Conservation (phyloP, 768 basidiomycete genomes). For the Mycena amicta region DNA sequence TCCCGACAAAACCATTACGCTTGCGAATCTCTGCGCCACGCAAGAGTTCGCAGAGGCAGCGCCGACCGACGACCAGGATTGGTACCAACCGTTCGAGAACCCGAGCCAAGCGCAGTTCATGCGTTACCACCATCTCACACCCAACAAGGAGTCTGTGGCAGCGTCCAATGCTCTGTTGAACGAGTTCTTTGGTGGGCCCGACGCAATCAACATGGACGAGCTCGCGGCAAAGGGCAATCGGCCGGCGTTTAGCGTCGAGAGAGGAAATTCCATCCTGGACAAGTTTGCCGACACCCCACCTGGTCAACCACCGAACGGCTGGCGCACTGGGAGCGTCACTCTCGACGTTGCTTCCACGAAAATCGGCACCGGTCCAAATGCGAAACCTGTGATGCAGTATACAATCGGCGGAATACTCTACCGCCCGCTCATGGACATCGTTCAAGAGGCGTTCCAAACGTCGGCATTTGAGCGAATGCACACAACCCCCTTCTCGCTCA, state of each 20-base stretch:
- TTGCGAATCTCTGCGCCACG: constrained; percentile 20
- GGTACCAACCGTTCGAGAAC: constrained; percentile 26
- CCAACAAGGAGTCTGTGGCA: neutral
- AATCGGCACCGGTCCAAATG: constrained; percentile 27
- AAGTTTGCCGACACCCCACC: neutral
- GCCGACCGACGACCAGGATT: constrained; percentile 1
- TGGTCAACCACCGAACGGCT: constrained; percentile 22
- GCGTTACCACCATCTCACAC: constrained; percentile 23
- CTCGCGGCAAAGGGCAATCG: constrained; percentile 14
- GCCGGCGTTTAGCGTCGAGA: constrained; percentile 19
- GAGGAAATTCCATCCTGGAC: constrained; percentile 23
- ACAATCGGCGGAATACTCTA: constrained; percentile 32
- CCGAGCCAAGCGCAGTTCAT: constrained; percentile 18
- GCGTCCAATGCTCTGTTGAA: neutral
- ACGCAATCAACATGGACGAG: neutral
- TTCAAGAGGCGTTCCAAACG: constrained; percentile 23
- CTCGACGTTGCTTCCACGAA: neutral
- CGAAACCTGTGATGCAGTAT: constrained; percentile 13
- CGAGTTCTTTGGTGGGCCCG: neutral
- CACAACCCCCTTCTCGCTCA: constrained; percentile 16
- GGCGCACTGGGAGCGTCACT: constrained; percentile 15
- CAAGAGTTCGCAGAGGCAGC: constrained; percentile 7
- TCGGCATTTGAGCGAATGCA: constrained; percentile 14
- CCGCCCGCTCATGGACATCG: constrained; percentile 25
- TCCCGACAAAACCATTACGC: constrained; percentile 18